A percentile compares a stretch with the other conserved stretches of the same genome.
Evolutionary conservation across 139 green algal genomes (phyloP).

Genomic region (Chlamydomonas asymmetrica): DNA sequence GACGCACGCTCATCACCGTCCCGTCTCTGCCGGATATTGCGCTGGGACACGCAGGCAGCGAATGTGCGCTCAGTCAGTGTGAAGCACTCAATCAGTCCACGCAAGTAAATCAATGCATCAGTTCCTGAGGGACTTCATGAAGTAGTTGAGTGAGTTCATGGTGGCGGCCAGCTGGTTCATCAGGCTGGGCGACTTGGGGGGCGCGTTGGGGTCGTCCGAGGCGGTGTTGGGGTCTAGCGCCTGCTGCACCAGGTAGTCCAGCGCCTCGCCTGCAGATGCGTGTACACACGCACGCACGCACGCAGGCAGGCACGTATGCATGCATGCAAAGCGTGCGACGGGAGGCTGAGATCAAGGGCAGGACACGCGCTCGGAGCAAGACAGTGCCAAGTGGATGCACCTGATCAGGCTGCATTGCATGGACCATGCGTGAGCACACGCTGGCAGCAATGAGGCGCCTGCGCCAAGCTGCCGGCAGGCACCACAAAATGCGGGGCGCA

Average conservation of each 20-base stretch:
- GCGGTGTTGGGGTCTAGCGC: constrained; percentile 21
- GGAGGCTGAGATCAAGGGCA: neutral
- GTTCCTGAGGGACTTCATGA: constrained; percentile 53
- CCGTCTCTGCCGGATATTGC: no score
- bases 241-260: constrained; percentile 56
- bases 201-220: constrained; percentile 4
- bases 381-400: neutral
- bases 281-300: neutral
- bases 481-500: no score
- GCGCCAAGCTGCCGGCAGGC: no score
- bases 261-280: constrained; percentile 40
- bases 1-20: no score
- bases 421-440: neutral
- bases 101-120: constrained; percentile 17
- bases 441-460: neutral
- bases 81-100: no score
- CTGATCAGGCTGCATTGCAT: neutral
- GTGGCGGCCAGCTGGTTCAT: constrained; percentile 33
- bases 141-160: constrained; percentile 41
- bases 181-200: constrained; percentile 6
- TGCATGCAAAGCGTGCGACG: neutral
- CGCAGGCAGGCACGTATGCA: neutral
- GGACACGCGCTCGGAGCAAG: no score
- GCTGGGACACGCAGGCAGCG: no score
- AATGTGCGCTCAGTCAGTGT: no score